phyloP scores from a whole-genome alignment of 805 yeast species.

The Candida golubevii region DNA sequence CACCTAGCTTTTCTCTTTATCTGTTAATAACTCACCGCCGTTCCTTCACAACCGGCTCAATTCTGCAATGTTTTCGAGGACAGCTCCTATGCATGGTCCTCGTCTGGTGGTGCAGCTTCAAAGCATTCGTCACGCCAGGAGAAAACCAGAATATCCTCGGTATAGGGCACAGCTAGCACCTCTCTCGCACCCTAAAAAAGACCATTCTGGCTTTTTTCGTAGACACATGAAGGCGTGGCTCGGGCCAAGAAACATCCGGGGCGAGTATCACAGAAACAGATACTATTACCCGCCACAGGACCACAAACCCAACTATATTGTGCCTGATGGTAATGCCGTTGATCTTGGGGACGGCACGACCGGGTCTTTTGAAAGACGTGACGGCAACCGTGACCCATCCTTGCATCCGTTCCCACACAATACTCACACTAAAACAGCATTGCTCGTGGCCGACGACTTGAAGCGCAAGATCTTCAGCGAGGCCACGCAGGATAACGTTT shows the following conservation, averaged over 20 bases:
- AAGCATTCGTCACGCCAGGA: constrained; percentile 18
- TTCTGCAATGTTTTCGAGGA: constrained; percentile 11
- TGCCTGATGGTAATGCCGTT: constrained; percentile 43
- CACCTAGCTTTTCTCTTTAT: too few relatives aligned
- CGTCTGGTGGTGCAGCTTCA: constrained; percentile 15
- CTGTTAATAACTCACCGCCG: too few relatives aligned
- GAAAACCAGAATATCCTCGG: constrained; percentile 33
- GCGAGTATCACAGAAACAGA: constrained; percentile 74
- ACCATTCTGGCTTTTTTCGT: constrained; percentile 50
- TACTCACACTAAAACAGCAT: constrained; percentile 62
- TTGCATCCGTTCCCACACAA: constrained; percentile 83
- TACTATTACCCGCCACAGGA: constrained; percentile 63
- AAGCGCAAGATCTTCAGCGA: constrained; percentile 59
- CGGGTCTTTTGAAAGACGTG: constrained; percentile 11
- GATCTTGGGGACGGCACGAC: constrained; percentile 24
- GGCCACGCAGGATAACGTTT: constrained; percentile 45
- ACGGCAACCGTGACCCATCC: constrained; percentile 20
- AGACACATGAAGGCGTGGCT: constrained; percentile 67
- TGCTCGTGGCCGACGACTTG: constrained; percentile 53
- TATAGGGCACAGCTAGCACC: constrained; percentile 32
- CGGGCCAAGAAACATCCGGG: constrained; percentile 81
- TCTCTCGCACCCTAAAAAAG: constrained; percentile 31
- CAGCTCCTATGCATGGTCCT: constrained; percentile 10
- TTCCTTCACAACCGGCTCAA: not conserved
- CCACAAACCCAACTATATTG: constrained; percentile 70